These are phyloP conservation scores for Fusarium sp. DNA, from an alignment of 2,329 filamentous ascomycete genomes.

Conservation along the genomic window DNA sequence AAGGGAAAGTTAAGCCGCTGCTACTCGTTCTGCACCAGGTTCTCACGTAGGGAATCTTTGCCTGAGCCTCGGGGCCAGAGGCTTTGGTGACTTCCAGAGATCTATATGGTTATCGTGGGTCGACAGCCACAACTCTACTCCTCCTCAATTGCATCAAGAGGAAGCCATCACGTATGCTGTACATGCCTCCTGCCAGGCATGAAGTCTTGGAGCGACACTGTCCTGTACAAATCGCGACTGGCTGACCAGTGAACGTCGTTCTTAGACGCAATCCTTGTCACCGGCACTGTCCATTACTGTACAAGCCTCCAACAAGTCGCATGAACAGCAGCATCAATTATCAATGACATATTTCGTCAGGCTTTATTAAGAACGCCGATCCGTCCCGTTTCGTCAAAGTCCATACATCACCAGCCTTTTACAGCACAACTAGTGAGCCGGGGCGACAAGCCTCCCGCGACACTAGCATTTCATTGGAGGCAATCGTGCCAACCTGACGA, in stretches of 20 bases:
- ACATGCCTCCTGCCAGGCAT: neutral
- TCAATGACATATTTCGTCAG: conserved; percentile 24
- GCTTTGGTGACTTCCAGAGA: neutral
- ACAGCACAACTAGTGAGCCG: conserved; percentile 33
- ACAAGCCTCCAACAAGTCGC: neutral
- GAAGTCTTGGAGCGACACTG: conserved; percentile 10
- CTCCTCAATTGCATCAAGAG: conserved; percentile 4
- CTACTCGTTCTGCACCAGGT: neutral
- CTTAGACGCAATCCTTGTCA: conserved; percentile 5
- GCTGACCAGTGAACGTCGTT: conserved; percentile 14
- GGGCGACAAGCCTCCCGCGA: conserved; percentile 46
- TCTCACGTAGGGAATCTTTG: neutral
- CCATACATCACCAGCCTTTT: conserved; percentile 26
- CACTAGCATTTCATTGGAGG: conserved; percentile 45
- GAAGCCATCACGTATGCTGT: neutral
- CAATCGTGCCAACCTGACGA: conserved; percentile 21
- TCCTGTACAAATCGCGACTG: conserved; percentile 10
- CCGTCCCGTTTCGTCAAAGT: conserved; percentile 36
- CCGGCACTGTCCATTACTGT: neutral
- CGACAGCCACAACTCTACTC: neutral
- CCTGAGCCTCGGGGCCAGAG: neutral
- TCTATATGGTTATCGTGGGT: neutral
- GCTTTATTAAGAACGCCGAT: conserved; percentile 36
- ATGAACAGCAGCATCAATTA: conserved; percentile 12
- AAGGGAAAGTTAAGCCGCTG: neutral